phyloP scores from a whole-genome alignment of 768 basidiomycete species.

The Boletus tomentosulus region DNA sequence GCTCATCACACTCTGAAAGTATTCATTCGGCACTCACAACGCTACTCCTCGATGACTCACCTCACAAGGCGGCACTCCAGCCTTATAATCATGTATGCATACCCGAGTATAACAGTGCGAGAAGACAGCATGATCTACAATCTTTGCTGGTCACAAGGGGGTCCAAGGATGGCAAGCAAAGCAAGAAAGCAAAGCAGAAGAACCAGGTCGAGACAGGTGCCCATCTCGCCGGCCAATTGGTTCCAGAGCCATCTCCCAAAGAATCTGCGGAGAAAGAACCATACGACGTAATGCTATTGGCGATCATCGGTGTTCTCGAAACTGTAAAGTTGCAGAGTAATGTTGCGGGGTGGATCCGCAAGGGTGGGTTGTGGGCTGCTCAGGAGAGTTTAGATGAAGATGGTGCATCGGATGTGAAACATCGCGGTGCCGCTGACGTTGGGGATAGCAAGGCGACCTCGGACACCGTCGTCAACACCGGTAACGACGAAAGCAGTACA shows the following conservation, averaged over 20 bases:
- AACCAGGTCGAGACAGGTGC: not conserved
- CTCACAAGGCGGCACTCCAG: conserved; percentile 57
- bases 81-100: conserved; percentile 82
- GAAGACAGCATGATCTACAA: conserved; percentile 38
- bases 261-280: conserved; percentile 14
- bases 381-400: conserved; percentile 1
- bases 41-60: conserved; percentile 50
- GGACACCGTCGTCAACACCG: not conserved
- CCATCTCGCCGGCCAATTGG: not conserved
- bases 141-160: conserved; percentile 19
- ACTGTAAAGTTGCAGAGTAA: conserved; percentile 54
- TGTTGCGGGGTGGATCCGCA: conserved; percentile 63
- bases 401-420: not conserved
- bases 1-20: conserved; percentile 1
- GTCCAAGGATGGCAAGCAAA: conserved; percentile 8
- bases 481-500: conserved; percentile 16
- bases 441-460: not conserved
- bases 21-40: conserved; percentile 45
- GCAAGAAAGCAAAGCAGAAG: conserved; percentile 4
- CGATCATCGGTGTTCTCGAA: conserved; percentile 65
- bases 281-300: conserved; percentile 53
- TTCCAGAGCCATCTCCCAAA: not conserved
- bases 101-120: conserved; percentile 53
- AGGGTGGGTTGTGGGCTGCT: conserved; percentile 43
- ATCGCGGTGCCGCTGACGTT: not conserved